Evolutionary conservation across 345 rosid species (phyloP).

Genomic region (Euclidium syriacum): DNA sequence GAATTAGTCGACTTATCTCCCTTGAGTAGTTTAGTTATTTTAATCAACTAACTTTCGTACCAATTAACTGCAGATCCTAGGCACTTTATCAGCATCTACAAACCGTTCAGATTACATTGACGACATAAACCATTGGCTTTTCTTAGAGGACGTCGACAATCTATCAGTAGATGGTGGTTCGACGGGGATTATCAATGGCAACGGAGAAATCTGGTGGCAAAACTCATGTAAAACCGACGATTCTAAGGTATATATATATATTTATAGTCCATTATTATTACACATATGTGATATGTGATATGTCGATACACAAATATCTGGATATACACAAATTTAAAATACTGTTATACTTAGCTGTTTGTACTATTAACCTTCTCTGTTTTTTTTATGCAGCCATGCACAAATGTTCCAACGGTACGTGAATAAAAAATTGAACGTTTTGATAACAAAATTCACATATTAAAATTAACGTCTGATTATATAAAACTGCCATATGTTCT

Average conservation of each 20-base stretch:
- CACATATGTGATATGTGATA: too few species aligned
- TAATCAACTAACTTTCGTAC: too few species aligned
- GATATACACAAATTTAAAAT: background rate
- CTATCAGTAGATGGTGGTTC: conserved; percentile 65
- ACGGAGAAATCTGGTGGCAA: conserved; percentile 88
- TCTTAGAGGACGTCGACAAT: conserved; percentile 45
- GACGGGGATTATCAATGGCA: conserved; percentile 64
- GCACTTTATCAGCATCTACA: conserved; percentile 61
- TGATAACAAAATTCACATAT: conserved; percentile 33
- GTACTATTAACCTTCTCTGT: too few species aligned
- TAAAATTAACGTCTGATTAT: too few species aligned
- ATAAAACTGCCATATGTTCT: conserved; percentile 23
- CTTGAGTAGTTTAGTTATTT: too few species aligned
- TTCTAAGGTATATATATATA: conserved; percentile 55
- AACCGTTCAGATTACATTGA: conserved; percentile 48
- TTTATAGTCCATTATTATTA: background rate
- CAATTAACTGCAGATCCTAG: conserved; percentile 46
- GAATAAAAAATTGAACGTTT: conserved; percentile 28
- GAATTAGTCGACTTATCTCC: too few species aligned
- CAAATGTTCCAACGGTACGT: conserved; percentile 75
- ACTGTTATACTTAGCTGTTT: too few species aligned
- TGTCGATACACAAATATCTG: background rate
- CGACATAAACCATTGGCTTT: conserved; percentile 58
- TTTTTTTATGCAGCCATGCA: conserved; percentile 67
- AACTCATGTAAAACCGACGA: conserved; percentile 75